Base-by-base conservation (phyloP, 306 rosid genomes). In the Sechiopsis laciniata region DNA sequence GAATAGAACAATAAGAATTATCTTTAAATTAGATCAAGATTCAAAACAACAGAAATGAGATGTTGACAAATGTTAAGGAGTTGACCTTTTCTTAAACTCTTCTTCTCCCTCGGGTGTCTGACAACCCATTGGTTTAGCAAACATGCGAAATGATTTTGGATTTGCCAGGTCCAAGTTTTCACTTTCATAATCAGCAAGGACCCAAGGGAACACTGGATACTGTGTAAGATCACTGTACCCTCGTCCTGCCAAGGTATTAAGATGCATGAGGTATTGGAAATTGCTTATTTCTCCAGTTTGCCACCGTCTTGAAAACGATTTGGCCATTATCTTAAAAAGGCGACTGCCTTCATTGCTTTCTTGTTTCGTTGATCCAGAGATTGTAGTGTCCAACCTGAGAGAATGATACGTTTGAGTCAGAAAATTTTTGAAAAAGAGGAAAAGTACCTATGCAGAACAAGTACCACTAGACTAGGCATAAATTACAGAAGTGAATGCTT, bases 141-240 rank as follows among this genome's bases (percentile, higher is more conserved):
- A 95, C 78, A 75, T 78, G 55, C 99, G 95, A 77, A 95, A 95
- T 70, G 99, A 81, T 84, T 87, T 89, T 72, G 97, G 91, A 83
- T 95, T 22, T 14, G 80, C 77, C 7, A 95, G 78, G 76, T 95
- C 91, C 67, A 95, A 86, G 81, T 79, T 84, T 80, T 89, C 93
- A 85, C 97, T 91, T 64, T 88, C 97, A 82, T 95, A 95, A 82
- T 95, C 96, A 29, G 97, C 87, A 82, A 95, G 95, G 75, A 91
- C 91, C 99, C 99, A 95, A 42, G 99, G 99, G 75, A 95, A 95
- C 75, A 95, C 99, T 52, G 99, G 99, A 82, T 91, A 95, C 74
- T 95, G 99, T 61, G 99, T 95, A 77, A 95, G 97, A 84, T 95
- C 99, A 78, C 96, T 95, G 82, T 95, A 95, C 53, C 99, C 99